Base-by-base conservation (phyloP, 306 rosid species). In the Echinosophora koreensis region DNA sequence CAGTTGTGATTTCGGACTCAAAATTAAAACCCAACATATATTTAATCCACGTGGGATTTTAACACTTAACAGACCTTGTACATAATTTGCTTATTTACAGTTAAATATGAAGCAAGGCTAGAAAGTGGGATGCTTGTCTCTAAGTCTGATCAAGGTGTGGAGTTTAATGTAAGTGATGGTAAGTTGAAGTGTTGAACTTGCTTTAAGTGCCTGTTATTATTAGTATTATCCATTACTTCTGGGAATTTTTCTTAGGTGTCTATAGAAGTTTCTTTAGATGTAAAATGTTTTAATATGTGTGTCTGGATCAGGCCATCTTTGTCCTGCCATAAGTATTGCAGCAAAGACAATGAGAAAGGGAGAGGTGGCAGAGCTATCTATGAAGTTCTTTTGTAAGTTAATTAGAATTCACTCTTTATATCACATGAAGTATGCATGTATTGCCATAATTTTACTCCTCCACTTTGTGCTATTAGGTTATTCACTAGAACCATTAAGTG, bases 261-360 rank as follows among this genome's bases (percentile, higher is more conserved):
- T 30, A 14, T 9, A 14, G 5, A 77, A 18, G 6, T 6, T 16
- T 12, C 42, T 39, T 39, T 58, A 22, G 72, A 0, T 52, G n/a
- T 66, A 17, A 15, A 60, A 71, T 73, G 51, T 46, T 66, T 27
- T 62, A 5, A 30, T 47, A 15, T 78, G 18, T 32, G 30, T 79
- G 63, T 54, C 16, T 73, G 62, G 72, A 74, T 54, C 89, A 89
- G 96, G 85, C 8, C 65, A 78, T 73, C 74, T 80, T 13, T 87
- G 88, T 60, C 93, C 93, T 75, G 90, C 96, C 8, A 71, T 90
- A 60, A 80, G 87, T 41, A 82, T 78, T 80, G 89, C 96, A 68
- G 86, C 80, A 16, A 88, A 85, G 83, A 88, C 93, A 22, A 90
- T 90, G 96, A 82, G 91, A 80, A 88, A 81, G 77, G 88, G 91